Evolutionary conservation across 2,329 filamentous ascomycete species (phyloP), one percentile per base, ranked within the genome.

Genomic region (Alternaria alternata): DNA sequence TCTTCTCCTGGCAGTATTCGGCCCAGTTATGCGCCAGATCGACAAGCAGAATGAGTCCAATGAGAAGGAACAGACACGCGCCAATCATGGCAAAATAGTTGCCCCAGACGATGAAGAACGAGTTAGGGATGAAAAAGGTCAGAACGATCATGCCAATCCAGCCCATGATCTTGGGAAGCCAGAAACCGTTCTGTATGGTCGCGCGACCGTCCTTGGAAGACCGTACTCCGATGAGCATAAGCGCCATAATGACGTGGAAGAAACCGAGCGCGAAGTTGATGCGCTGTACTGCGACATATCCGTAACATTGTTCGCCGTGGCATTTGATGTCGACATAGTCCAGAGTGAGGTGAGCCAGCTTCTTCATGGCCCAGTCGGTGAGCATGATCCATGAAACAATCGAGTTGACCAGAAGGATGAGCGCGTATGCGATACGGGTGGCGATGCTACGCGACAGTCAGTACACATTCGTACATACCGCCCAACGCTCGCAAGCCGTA

Each of bases 311-410:
- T 69, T 94, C 92, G 51, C 91, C 94, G 28, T 92, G 76, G 78
- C 95, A 99, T 74, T 91, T 90, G 75, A 99, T 96, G 73, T 93
- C 93, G 83, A 99, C 94, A 76, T 97, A 98, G 81, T 98, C 93
- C 67, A 99, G 86, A 12, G 93, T 95, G 55, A 98, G 84, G 66
- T 96, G 88, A 80, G 98, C 89, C 6, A 99, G 85, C 78, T 98
- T 98, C 74, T 97, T 92, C 76, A 99, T 92, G 34, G 95, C 95
- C 95, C 95, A 99, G 54, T 93, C 92, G 22, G 95, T 99, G 82
- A 99, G 93, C 93, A 98, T 97, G 70, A 99, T 92, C 95, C 95
- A 99, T 36, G 95, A 94, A 52, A 98, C 79, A 66, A 98, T 97
- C 60, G 94, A 97, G 85, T 99, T 99, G 80, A 98, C 82, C 68